Evolutionary conservation across 2,329 filamentous ascomycete genomes (phyloP), one percentile per base, ranked within the genome.

Genomic region (Plectosphaerella cucumerina): DNA sequence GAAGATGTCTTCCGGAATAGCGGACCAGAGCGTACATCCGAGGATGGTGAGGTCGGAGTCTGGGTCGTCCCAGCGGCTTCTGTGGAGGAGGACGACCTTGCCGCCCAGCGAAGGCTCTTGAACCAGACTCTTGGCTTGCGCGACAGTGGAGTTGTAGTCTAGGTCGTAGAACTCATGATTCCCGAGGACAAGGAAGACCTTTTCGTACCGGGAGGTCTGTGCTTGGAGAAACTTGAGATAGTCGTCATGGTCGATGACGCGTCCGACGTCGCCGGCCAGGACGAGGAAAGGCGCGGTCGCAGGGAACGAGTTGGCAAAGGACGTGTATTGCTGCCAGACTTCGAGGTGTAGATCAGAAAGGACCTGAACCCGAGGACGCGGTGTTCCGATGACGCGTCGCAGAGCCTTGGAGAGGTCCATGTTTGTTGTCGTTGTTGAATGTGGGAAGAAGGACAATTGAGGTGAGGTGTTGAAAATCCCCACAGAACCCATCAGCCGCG

Each of bases 11-110:
- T 67, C 54, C 0, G 75, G 67, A 6, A 85, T 70, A 0, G 63
- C 56, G 2, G 79, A 82, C 76, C 80, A 83, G 0, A 85, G 67
- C 2, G 80, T 82, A 55, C 78, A 83, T 6, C 81, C 81, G 2
- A 85, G 62, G 3, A 85, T 62, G 3, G 73, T 78, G n/a, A 82
- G 48, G 21, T 60, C 60, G 1, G 73, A 71, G 2, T 62, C 62
- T 1, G 66, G 60, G 17, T 71, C 56, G 44, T 76, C 71, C 55
- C 68, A 73, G 6, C 70, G 58, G 17, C 62, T 62, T 17, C 68
- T 66, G 54, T 81, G 62, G 35, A 82, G 59, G 4, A 82, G 56
- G 4, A 71, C 61, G 11, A 81, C 48, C 33, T 65, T 70, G 0
- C 66, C 67, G 0, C 49, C 50, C 12, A 80, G 58, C 1, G 45